Base-by-base conservation (phyloP, 78 protist genomes). In the Cyanophora paradoxa region DNA sequence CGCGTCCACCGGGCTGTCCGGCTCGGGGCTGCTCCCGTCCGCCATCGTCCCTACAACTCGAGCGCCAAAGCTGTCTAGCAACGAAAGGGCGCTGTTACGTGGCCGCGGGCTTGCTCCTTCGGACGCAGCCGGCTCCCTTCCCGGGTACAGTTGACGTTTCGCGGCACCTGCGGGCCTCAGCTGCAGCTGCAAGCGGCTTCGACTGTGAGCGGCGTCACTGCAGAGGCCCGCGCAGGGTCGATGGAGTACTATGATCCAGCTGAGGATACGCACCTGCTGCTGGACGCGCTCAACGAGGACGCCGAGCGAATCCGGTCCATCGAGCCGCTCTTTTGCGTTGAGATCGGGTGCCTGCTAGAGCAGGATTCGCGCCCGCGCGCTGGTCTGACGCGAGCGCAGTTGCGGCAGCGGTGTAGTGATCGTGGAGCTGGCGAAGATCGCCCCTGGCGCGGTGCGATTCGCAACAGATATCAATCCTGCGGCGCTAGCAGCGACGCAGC, bases 171-270 rank as follows among this genome's bases (percentile, higher is more conserved):
- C n/a, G n/a, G n/a, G n/a, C n/a, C n/a, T n/a, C n/a, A n/a, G n/a
- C n/a, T n/a, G n/a, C n/a, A n/a, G n/a, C n/a, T n/a, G n/a, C n/a
- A n/a, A n/a, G n/a, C n/a, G n/a, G n/a, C n/a, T n/a, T n/a, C n/a
- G n/a, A n/a, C n/a, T n/a, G n/a, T n/a, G n/a, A n/a, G n/a, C n/a
- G n/a, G n/a, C n/a, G n/a, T n/a, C n/a, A n/a, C n/a, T n/a, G n/a
- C n/a, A n/a, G n/a, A n/a, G n/a, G n/a, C n/a, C n/a, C n/a, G n/a
- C n/a, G n/a, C n/a, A n/a, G n/a, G n/a, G n/a, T n/a, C n/a, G n/a
- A n/a, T n/a, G n/a, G n/a, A n/a, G n/a, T n/a, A n/a, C 19, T 64
- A 64, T 42, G 71, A 64, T 24, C 71, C 71, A 0, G 0, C 71
- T 0, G 71, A 64, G 33, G 71, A 64, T 52, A 64, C 56, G 11